Base-by-base conservation (phyloP, 2,329 filamentous ascomycete species). In the Pseudodiploospora longispora region DNA sequence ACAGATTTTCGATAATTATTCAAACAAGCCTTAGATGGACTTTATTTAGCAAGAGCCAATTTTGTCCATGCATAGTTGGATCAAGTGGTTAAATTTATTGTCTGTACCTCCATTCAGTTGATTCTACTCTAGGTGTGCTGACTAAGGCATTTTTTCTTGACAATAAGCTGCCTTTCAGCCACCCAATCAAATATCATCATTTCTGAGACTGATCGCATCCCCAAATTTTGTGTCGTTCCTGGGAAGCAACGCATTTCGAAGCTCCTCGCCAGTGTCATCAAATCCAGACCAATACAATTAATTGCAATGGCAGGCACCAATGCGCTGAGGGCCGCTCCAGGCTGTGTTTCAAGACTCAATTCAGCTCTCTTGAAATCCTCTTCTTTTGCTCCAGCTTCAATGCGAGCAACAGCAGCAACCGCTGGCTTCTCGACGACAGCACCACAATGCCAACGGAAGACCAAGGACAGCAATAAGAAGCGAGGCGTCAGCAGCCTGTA, bases 401-500 rank as follows among this genome's bases (percentile, higher is more conserved):
- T 49, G 33, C 35, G 40, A 27, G 46, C 50, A 3, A 33, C 45
- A 10, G 42, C 44, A 29, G 44, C 47, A 35, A 56, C 59, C 29
- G 55, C 60, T 19, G 47, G 60, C 51, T 75, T 81, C 63, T 78
- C 80, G 40, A 82, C 78, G 46, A 75, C 76, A 41, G 66, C 66
- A 50, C 68, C 63, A 50, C 70, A 67, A 54, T 71, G 64, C 53
- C 67, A 69, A 57, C 68, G 69, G 63, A 70, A 67, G 59, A 65
- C 59, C 49, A 79, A 80, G 59, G 90, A 96, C 69, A 80, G 79
- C 68, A 96, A 87, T 71, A 82, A 76, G 52, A 70, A 79, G 49
- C 85, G 93, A 49, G 91, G 89, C 37, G 79, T 95, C 42, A 95
- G 88, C 44, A 84, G 82, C 27, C 74, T 95, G 46, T 82, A 86